Evolutionary conservation across 1,139 yeast species (phyloP), one percentile per base, ranked within the genome.

Genomic region (Sugiyamaella pinicola): DNA sequence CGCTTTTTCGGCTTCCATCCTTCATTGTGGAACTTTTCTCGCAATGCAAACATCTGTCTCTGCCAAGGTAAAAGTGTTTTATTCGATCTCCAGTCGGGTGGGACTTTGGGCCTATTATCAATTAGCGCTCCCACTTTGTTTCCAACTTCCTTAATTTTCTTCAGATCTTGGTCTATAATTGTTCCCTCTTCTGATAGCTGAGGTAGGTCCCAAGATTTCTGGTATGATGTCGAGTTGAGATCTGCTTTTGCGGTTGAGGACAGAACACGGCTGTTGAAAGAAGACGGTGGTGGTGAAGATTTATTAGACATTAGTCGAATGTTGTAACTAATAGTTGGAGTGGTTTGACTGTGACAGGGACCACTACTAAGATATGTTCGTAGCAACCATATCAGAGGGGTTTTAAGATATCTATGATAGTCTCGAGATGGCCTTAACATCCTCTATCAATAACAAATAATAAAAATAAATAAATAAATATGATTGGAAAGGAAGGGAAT

Each of bases 1-100:
- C 78, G 82, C 62, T 80, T 83, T 4, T 77, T 74, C 1, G 96
- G 96, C 43, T 77, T 78, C 96, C 96, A 88, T 1, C 67, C 65
- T 42, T 72, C 68, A 1, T 77, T 77, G 2, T 81, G 78, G 56
- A 85, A 78, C 60, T 88, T 82, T 60, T 81, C 83, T 50, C 74
- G 72, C 17, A 84, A 59, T 0, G 93, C 80, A 59, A 76, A 76
- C 58, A 83, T 82, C 60, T 91, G 81, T 61, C 84, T 80, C 59
- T 80, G 72, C 95, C 96, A 90, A 40, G 76, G 75, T 0, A 84
- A 83, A 17, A 80, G 55, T 6, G 64, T 57, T 35, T 61, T 65
- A 60, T 68, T 59, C 45, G 64, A 63, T 44, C 80, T 63, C 82
- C 81, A 79, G 29, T 70, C 67, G 26, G 60, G 59, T 0, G 82